Percentiles rank a stretch among this genome's conserved stretches.
phyloP scores from a whole-genome alignment of 495 filamentous ascomycete species.

The Acidiella bohemica region DNA sequence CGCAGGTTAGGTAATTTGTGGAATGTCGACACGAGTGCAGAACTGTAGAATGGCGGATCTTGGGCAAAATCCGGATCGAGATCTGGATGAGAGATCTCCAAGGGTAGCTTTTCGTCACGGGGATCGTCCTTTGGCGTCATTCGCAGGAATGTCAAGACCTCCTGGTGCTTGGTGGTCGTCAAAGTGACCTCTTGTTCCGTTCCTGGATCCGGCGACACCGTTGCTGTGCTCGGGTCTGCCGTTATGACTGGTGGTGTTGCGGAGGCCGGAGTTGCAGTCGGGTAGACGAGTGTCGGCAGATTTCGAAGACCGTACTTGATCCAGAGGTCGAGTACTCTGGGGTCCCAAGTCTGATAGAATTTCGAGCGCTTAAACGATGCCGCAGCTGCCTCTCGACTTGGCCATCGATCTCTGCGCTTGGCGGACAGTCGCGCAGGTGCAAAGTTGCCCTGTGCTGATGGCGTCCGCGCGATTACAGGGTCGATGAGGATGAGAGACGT shows the following conservation, averaged over 20 bases:
- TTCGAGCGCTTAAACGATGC: slow-evolving; percentile 25
- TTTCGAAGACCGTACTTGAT: slow-evolving; percentile 30
- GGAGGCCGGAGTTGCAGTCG: slow-evolving; percentile 7
- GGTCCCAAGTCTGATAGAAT: slow-evolving; percentile 33
- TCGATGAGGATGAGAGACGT: slow-evolving; percentile 66
- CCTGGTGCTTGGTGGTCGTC: slow-evolving; percentile 30
- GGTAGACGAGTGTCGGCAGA: slow-evolving; percentile 27
- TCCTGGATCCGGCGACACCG: slow-evolving; percentile 11
- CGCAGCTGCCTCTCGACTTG: slow-evolving; percentile 26
- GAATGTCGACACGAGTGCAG: slow-evolving; percentile 54
- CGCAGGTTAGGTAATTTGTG: slow-evolving; percentile 52
- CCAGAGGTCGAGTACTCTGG: slow-evolving; percentile 29
- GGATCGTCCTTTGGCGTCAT: slow-evolving; percentile 21
- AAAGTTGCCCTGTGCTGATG: slow-evolving; percentile 22
- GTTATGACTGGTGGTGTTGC: slow-evolving; percentile 5
- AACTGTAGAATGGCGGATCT: slow-evolving; percentile 55
- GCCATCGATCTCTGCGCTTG: slow-evolving; percentile 27
- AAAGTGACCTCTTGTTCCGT: slow-evolving; percentile 26
- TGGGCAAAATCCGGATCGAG: slow-evolving; percentile 10
- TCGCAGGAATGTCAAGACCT: slow-evolving; percentile 32
- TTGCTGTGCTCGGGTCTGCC: slow-evolving; percentile 19
- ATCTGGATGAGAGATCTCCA: slow-evolving; percentile 31
- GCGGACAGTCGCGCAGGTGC: slow-evolving; percentile 23
- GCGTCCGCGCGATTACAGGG: slow-evolving; percentile 49
- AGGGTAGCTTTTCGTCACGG: slow-evolving; percentile 18